Conservation (phyloP, 2,329 filamentous ascomycete genomes). For the Cercospora sp. region DNA sequence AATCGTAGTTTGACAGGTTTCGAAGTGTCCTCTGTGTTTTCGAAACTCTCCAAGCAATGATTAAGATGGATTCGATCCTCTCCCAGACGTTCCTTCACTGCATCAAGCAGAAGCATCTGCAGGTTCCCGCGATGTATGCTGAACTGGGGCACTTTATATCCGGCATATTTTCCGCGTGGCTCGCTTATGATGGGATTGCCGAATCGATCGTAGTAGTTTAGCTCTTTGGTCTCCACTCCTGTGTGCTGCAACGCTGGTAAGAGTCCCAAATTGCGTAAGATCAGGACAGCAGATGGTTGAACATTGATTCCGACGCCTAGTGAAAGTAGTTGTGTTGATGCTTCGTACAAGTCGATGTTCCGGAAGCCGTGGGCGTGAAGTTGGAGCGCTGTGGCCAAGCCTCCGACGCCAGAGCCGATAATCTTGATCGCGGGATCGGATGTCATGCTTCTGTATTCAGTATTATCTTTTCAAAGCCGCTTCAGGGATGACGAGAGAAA, state of each 20-base stretch:
- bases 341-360: conserved; percentile 49
- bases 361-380: conserved; percentile 55
- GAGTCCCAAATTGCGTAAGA: conserved; percentile 48
- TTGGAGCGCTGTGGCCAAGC: conserved; percentile 57
- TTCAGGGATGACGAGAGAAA: background rate
- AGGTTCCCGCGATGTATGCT: conserved; percentile 50
- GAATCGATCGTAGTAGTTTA: conserved; percentile 50
- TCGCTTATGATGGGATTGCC: conserved; percentile 48
- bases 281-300: conserved; percentile 49
- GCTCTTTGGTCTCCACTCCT: conserved; percentile 46
- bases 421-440: conserved; percentile 43
- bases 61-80: conserved; percentile 43
- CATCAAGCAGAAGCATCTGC: conserved; percentile 47
- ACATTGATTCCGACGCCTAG: conserved; percentile 52
- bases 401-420: conserved; percentile 52
- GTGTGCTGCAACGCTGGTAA: conserved; percentile 44
- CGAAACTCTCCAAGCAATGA: conserved; percentile 42
- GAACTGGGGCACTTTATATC: conserved; percentile 49
- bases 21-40: conserved; percentile 38
- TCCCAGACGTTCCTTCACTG: conserved; percentile 46
- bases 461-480: background rate
- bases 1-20: conserved; percentile 17
- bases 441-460: background rate
- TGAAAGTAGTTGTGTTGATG: conserved; percentile 44
- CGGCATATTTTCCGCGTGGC: conserved; percentile 44